phyloP scores from a whole-genome alignment of 1,284 basidiomycete genomes.

The Hypsizygus ulmarius region DNA sequence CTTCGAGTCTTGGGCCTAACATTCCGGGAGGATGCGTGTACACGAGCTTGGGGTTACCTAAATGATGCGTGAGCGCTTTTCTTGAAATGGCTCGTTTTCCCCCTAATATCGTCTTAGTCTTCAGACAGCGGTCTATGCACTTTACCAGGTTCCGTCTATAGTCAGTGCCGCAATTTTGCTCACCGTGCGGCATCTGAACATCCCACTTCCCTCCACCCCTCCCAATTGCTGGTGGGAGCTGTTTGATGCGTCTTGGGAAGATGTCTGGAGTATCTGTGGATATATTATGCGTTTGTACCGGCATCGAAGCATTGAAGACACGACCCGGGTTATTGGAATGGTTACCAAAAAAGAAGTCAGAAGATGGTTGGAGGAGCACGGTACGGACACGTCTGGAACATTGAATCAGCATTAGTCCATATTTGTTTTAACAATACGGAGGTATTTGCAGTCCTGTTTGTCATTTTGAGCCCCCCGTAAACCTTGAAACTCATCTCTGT shows the following conservation, averaged over 20 bases:
- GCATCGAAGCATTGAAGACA: slow-evolving; percentile 41
- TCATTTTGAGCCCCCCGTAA: background rate
- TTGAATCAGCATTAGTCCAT: background rate
- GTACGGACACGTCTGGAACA: background rate
- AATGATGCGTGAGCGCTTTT: slow-evolving; percentile 76
- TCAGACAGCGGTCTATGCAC: slow-evolving; percentile 87
- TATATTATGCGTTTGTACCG: slow-evolving; percentile 79
- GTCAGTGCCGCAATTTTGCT: slow-evolving; percentile 85
- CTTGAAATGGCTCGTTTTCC: slow-evolving; percentile 8
- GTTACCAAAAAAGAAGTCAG: slow-evolving; percentile 70
- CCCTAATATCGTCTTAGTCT: slow-evolving; percentile 47
- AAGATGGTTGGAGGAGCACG: slow-evolving; percentile 64
- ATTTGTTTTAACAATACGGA: background rate
- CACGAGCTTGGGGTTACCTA: slow-evolving; percentile 84
- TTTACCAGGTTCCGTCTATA: slow-evolving; percentile 86
- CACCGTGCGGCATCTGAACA: slow-evolving; percentile 63
- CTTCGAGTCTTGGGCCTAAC: slow-evolving; percentile 85
- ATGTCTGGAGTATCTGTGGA: slow-evolving; percentile 79
- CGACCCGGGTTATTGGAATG: slow-evolving; percentile 46
- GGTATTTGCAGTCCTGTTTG: background rate
- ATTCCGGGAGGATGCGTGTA: slow-evolving; percentile 66
- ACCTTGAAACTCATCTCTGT: background rate
- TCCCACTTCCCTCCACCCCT: slow-evolving; percentile 69
- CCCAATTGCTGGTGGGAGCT: slow-evolving; percentile 81
- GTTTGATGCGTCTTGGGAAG: slow-evolving; percentile 84